phyloP scores from a whole-genome alignment of 352 stramenopile species.

The Globisporangium emineosum region DNA sequence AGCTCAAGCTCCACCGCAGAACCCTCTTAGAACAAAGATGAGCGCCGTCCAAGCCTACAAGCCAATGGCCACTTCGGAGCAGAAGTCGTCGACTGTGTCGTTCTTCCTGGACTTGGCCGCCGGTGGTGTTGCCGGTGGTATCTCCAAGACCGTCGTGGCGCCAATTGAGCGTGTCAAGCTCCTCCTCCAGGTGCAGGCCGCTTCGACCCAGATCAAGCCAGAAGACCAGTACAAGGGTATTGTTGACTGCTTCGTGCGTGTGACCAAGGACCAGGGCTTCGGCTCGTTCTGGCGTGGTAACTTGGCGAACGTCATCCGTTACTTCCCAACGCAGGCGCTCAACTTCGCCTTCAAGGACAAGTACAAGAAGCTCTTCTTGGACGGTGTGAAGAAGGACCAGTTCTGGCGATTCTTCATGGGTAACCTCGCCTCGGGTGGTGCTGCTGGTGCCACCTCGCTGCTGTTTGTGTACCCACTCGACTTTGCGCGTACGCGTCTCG shows the following conservation, averaged over 20 bases:
- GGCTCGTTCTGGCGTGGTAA: conserved; percentile 91
- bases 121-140: conserved; percentile 81
- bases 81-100: conserved; percentile 38
- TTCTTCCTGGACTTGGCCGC: conserved; percentile 86
- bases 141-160: conserved; percentile 90
- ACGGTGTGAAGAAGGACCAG: conserved; percentile 92
- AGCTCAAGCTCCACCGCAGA: conserved; percentile 52
- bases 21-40: conserved; percentile 61
- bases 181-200: conserved; percentile 89
- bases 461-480: conserved; percentile 97
- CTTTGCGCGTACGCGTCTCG: conserved; percentile 98
- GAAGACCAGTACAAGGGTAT: conserved; percentile 92
- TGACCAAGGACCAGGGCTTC: conserved; percentile 88
- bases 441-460: conserved; percentile 96
- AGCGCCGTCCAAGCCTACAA: conserved; percentile 76
- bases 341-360: conserved; percentile 95
- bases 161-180: conserved; percentile 92
- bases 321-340: conserved; percentile 91
- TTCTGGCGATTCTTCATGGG: conserved; percentile 98
- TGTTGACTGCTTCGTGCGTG: conserved; percentile 87
- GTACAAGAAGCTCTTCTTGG: conserved; percentile 90
- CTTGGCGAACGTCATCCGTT: conserved; percentile 91
- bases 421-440: conserved; percentile 97
- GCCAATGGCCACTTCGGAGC: conserved; percentile 75
- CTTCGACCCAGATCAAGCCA: conserved; percentile 88